Evolutionary conservation across 495 filamentous ascomycete genomes (phyloP).

Genomic region (Penicillium daleae): DNA sequence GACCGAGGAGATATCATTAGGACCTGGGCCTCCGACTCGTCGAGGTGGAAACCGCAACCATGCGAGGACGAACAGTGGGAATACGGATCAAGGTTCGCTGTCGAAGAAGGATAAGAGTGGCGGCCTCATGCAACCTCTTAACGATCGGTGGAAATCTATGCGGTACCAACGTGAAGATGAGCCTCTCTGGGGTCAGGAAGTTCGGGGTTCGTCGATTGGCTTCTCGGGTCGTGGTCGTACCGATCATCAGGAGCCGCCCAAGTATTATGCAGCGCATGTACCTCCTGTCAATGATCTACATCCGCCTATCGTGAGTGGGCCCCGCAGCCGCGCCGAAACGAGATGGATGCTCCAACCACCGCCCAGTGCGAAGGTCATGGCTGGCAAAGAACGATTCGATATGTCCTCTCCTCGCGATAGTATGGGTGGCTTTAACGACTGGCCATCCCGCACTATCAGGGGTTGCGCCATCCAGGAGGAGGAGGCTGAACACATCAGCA

Average conservation of each 20-base stretch:
- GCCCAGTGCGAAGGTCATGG: slow-evolving; percentile 83
- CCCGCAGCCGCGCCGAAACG: slow-evolving; percentile 67
- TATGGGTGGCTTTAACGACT: slow-evolving; percentile 18
- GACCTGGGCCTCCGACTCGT: slow-evolving; percentile 69
- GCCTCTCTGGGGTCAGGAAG: slow-evolving; percentile 69
- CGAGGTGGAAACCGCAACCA: slow-evolving; percentile 54
- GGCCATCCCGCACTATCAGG: slow-evolving; percentile 19
- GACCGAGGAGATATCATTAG: slow-evolving; percentile 79
- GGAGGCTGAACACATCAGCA: slow-evolving; percentile 8
- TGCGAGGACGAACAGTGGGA: slow-evolving; percentile 55
- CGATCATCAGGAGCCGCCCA: slow-evolving; percentile 45
- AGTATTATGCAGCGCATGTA: slow-evolving; percentile 69
- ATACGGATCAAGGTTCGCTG: slow-evolving; percentile 35
- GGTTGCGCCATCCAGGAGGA: slow-evolving; percentile 8
- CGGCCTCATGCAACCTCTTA: slow-evolving; percentile 41
- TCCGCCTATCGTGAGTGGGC: slow-evolving; percentile 81
- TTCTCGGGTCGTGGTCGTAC: slow-evolving; percentile 54
- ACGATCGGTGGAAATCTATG: slow-evolving; percentile 70
- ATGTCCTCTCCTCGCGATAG: slow-evolving; percentile 28
- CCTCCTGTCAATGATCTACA: slow-evolving; percentile 86
- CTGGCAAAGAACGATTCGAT: slow-evolving; percentile 68
- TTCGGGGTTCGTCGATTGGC: slow-evolving; percentile 54
- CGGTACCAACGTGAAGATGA: slow-evolving; percentile 86
- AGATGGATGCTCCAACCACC: slow-evolving; percentile 92
- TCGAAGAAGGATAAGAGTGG: slow-evolving; percentile 38